These are phyloP conservation scores for Herpetomonas samuelpessoai DNA, from an alignment of 208 protist genomes.

Conservation along the genomic window DNA sequence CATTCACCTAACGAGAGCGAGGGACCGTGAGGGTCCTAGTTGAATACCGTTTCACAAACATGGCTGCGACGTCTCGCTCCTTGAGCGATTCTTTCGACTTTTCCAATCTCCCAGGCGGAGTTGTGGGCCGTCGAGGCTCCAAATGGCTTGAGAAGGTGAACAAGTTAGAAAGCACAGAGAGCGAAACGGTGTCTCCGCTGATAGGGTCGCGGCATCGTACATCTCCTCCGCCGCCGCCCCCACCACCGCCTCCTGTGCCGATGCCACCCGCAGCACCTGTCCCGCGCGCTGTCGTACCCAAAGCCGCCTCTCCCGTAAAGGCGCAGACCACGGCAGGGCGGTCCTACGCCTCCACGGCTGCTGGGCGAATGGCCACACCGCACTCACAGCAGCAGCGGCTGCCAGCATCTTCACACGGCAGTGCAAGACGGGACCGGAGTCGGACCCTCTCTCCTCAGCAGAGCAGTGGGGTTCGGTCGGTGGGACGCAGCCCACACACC, in stretches of 20 bases:
- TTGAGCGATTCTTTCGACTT: slow-evolving; percentile 30
- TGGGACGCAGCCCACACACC: not conserved
- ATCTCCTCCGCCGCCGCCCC: not conserved
- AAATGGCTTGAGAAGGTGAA: not conserved
- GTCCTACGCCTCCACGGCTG: too few species aligned
- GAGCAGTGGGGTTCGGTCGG: too few species aligned
- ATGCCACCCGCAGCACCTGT: not conserved
- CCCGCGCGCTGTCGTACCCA: not conserved
- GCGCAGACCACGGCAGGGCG: too few species aligned
- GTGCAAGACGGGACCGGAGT: not conserved
- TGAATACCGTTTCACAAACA: too few species aligned
- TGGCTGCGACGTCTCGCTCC: slow-evolving; percentile 7
- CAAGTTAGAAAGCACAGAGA: not conserved
- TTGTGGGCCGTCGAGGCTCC: not conserved
- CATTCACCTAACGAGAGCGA: too few species aligned
- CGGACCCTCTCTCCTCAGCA: not conserved
- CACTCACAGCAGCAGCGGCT: too few species aligned
- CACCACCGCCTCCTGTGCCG: not conserved
- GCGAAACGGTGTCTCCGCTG: not conserved
- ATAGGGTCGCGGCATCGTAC: not conserved
- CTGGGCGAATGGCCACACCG: too few species aligned
- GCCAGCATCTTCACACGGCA: too few species aligned
- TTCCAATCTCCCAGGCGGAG: not conserved
- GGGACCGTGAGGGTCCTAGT: too few species aligned
- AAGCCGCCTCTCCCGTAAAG: not conserved